Base-by-base conservation (phyloP, 306 rosid genomes). In the Fagus sylvatica region DNA sequence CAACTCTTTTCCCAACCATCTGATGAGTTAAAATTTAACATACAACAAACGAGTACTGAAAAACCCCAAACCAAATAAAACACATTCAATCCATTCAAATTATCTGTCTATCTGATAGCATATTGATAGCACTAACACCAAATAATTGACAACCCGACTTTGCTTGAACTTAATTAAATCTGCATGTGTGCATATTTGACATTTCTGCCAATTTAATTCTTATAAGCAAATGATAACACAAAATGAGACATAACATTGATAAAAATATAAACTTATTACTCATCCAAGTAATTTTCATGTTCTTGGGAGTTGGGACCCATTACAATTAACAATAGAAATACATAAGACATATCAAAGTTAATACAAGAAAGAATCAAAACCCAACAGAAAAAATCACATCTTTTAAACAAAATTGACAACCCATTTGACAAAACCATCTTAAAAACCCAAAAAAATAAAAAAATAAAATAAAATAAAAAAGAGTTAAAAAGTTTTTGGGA, bases 1-100 rank as follows among this genome's bases (percentile, higher is more conserved):
- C 88, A 85, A 74, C 81, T 72, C 74, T 53, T 55, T 69, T 82
- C 84, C 88, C 88, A 85, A 76, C 84, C 81, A 53, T 57, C 81
- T 78, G 48, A 53, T 53, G 19, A 11, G 15, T 51, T 51, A 51
- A 51, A 51, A 22, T 6, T 30, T 56, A 1, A 1, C 32, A 65
- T 36, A 65, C 2, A 65, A 43, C n/a, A 33, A 37, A 65, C 16
- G 70, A 17, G 2, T 36, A 37, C 7, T 65, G 10, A 37, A 64
- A 37, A 11, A 34, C 43, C 69, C 22, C 5, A 62, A 12, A 32
- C 37, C n/a, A 36, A 33, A 61, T 13, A 32, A 12, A 32, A 36
- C 7, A 28, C 6, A 60, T 60, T 4, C 40, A 60, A 33, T 28
- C 32, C 67, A 32, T 32, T 60, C 40, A 32, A 53, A 56, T 22